Conservation (phyloP, 306 rosid species). For the Mucuna pruriens region DNA sequence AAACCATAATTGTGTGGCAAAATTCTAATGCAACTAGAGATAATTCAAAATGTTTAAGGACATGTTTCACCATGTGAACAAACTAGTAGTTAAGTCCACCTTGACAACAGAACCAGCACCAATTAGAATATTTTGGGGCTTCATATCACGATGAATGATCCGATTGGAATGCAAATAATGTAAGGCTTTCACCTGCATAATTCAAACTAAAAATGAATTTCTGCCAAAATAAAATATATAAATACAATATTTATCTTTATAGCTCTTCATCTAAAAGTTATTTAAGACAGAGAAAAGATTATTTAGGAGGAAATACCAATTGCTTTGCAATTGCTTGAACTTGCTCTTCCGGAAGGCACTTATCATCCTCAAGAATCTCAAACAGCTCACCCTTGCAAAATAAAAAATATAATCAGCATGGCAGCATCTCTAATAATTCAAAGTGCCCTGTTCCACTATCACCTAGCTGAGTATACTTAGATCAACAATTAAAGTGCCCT, state of each 20-base stretch:
- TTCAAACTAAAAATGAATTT: constrained; percentile 29
- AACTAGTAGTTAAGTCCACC: constrained; percentile 52
- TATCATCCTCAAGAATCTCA: constrained; percentile 99
- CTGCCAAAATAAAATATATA: neutral
- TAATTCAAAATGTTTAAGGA: neutral
- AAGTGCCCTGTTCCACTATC: constrained; percentile 8
- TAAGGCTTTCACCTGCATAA: constrained; percentile 83
- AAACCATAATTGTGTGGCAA: neutral
- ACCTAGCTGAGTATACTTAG: constrained; percentile 12
- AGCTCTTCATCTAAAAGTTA: constrained; percentile 18
- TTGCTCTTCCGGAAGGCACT: constrained; percentile 97
- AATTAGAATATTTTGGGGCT: constrained; percentile 98
- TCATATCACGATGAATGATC: constrained; percentile 97
- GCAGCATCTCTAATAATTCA: constrained; percentile 18
- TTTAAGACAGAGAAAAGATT: neutral
- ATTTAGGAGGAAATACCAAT: constrained; percentile 61
- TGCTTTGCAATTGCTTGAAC: constrained; percentile 99
- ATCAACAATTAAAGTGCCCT: neutral
- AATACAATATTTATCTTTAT: neutral
- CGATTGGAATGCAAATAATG: constrained; percentile 97
- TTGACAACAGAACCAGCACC: constrained; percentile 95
- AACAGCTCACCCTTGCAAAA: constrained; percentile 87
- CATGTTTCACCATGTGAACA: constrained; percentile 9
- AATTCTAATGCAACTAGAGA: constrained; percentile 2
- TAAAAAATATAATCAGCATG: constrained; percentile 32